A percentile compares a stretch with the other conserved stretches of the same genome.
Conservation (phyloP, 202 grass and related monocot species). For the Saccharum hybrid region DNA sequence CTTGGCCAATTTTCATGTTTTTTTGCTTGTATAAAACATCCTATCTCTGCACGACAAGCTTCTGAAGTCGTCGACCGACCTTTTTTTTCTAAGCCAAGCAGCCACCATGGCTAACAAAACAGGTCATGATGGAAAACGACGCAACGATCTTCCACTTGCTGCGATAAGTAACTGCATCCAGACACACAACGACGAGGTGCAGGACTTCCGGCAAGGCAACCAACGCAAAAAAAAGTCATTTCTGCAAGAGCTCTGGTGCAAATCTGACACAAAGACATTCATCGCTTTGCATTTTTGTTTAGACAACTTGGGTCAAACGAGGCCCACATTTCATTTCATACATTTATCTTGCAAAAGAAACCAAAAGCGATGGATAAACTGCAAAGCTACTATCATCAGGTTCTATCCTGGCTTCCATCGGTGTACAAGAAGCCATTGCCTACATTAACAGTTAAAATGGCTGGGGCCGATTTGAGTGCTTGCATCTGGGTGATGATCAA, state of each 20-base stretch:
- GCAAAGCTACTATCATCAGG: neutral
- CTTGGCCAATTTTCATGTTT: too few relatives aligned
- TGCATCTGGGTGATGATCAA: constrained; percentile 33
- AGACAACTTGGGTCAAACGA: constrained; percentile 28
- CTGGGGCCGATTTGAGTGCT: neutral
- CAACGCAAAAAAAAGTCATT: neutral
- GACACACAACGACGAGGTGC: neutral
- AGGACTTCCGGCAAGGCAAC: neutral
- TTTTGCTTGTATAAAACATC: neutral
- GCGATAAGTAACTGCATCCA: neutral
- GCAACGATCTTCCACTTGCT: neutral
- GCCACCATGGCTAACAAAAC: neutral
- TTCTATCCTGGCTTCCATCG: neutral
- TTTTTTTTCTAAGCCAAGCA: neutral
- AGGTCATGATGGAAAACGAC: neutral
- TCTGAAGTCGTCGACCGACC: neutral
- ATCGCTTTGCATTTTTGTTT: neutral
- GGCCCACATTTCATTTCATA: constrained; percentile 4
- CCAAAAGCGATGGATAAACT: neutral
- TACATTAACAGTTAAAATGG: constrained; percentile 20
- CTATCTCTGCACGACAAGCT: neutral
- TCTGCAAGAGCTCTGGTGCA: neutral
- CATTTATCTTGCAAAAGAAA: neutral
- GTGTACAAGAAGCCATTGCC: constrained; percentile 7
- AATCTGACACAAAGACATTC: neutral